Evolutionary conservation across 352 stramenopile species (phyloP).

Genomic region (Pythium dissotocum): DNA sequence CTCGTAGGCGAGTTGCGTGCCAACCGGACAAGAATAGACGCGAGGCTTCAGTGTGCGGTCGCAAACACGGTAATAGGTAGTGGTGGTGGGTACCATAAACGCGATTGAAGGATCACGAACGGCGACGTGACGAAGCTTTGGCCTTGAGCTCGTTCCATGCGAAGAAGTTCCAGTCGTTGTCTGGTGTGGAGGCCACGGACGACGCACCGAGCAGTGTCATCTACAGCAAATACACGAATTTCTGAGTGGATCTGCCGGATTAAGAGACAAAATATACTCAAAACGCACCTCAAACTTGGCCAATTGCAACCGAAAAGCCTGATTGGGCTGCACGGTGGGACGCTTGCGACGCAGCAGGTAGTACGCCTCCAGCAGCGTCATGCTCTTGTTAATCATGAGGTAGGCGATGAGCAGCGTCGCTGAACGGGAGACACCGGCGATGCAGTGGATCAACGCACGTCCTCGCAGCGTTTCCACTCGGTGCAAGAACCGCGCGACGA

Average conservation of each 20-base stretch:
- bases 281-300: slow-evolving; percentile 56
- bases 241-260: too few relatives aligned
- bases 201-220: slow-evolving; percentile 55
- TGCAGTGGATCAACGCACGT: slow-evolving; percentile 59
- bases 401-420: slow-evolving; percentile 60
- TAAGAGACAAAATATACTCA: neutral
- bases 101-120: neutral
- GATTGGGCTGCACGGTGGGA: slow-evolving; percentile 50
- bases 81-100: neutral
- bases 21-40: slow-evolving; percentile 12
- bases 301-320: slow-evolving; percentile 65
- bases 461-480: slow-evolving; percentile 48
- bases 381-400: slow-evolving; percentile 69
- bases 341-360: slow-evolving; percentile 51
- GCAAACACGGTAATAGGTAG: neutral
- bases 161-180: slow-evolving; percentile 76
- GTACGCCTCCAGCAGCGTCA: slow-evolving; percentile 61
- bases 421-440: slow-evolving; percentile 57
- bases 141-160: slow-evolving; percentile 70
- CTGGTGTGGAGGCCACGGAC: slow-evolving; percentile 49
- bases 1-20: neutral
- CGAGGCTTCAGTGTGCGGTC: neutral
- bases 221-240: slow-evolving; percentile 10
- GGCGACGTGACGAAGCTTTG: slow-evolving; percentile 7
- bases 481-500: slow-evolving; percentile 53